Percentiles rank a stretch among this genome's conserved stretches.
Conservation (phyloP, 2,329 filamentous ascomycete genomes). For the Trichoderma cornu-damae region DNA sequence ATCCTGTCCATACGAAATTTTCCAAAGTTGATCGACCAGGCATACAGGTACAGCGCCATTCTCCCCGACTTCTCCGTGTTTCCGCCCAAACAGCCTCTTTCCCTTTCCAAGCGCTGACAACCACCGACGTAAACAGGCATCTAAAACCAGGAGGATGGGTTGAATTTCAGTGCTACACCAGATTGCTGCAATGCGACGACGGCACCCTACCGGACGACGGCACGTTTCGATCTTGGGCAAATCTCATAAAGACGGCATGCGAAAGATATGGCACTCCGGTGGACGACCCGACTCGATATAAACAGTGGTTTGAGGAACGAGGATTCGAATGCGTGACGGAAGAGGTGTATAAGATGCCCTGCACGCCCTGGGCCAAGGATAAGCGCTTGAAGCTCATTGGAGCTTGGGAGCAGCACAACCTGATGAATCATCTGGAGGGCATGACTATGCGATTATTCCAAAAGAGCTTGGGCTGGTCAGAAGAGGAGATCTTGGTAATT, state of each 20-base stretch:
- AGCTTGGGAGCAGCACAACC: slow-evolving; percentile 24
- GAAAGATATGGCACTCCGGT: slow-evolving; percentile 28
- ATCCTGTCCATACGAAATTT: slow-evolving; percentile 30
- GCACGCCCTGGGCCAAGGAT: slow-evolving; percentile 46
- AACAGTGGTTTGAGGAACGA: slow-evolving; percentile 39
- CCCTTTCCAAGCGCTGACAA: neutral
- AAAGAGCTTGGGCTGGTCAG: slow-evolving; percentile 29
- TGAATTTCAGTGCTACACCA: slow-evolving; percentile 30
- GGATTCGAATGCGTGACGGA: slow-evolving; percentile 48
- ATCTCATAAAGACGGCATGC: slow-evolving; percentile 26
- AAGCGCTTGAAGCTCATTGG: slow-evolving; percentile 46
- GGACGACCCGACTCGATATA: slow-evolving; percentile 26
- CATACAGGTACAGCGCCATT: slow-evolving; percentile 28
- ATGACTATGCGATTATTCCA: slow-evolving; percentile 33
- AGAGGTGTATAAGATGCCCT: slow-evolving; percentile 42
- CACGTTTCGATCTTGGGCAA: slow-evolving; percentile 24
- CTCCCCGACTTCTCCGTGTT: too few species aligned
- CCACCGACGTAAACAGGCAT: slow-evolving; percentile 17
- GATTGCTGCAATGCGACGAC: slow-evolving; percentile 31
- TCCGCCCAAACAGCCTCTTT: neutral
- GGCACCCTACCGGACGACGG: slow-evolving; percentile 28
- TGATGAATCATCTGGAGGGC: slow-evolving; percentile 27
- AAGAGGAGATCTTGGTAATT: slow-evolving; percentile 28
- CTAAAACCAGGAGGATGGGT: slow-evolving; percentile 34
- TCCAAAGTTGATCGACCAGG: slow-evolving; percentile 32